These are phyloP conservation scores for Talaromyces sp. DNA, from an alignment of 2,329 filamentous ascomycete genomes.

Conservation along the genomic window DNA sequence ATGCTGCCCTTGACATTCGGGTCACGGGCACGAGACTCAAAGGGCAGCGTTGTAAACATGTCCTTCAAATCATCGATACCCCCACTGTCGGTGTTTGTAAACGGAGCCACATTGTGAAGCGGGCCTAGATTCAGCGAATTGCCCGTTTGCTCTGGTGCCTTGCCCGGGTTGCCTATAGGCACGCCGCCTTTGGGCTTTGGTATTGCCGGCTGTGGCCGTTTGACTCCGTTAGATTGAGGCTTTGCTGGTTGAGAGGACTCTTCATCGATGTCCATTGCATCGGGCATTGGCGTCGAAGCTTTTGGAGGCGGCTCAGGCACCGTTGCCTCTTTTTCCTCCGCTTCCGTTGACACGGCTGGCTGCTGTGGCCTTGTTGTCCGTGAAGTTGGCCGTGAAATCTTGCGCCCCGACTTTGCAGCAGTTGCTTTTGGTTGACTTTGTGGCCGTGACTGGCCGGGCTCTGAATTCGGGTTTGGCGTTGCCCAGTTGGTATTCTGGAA, in stretches of 20 bases:
- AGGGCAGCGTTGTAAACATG: constrained; percentile 51
- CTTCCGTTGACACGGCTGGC: constrained; percentile 33
- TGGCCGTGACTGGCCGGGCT: neutral
- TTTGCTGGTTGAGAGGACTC: constrained; percentile 15
- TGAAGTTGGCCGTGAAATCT: constrained; percentile 20
- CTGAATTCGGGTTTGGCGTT: constrained; percentile 14
- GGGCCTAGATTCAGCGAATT: constrained; percentile 44
- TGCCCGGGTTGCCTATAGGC: constrained; percentile 2
- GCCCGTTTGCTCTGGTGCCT: constrained; percentile 11
- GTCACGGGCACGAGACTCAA: constrained; percentile 47
- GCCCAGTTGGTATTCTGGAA: constrained; percentile 28
- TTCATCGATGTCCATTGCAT: constrained; percentile 45
- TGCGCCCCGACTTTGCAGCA: constrained; percentile 29
- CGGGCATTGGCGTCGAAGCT: constrained; percentile 17
- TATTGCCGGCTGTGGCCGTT: constrained; percentile 11
- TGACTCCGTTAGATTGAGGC: constrained; percentile 10
- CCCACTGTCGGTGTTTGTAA: constrained; percentile 38
- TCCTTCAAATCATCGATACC: constrained; percentile 51
- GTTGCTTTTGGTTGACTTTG: constrained; percentile 16
- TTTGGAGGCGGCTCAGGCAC: constrained; percentile 14
- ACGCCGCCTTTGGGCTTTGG: constrained; percentile 13
- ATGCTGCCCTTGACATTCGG: constrained; percentile 35
- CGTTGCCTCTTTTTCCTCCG: constrained; percentile 31
- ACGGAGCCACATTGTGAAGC: constrained; percentile 45
- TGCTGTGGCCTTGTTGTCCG: constrained; percentile 24